A percentile compares a stretch with the other conserved stretches of the same genome.
These are phyloP conservation scores for Penicillium lividum DNA, from an alignment of 495 filamentous ascomycete species.

Conservation along the genomic window DNA sequence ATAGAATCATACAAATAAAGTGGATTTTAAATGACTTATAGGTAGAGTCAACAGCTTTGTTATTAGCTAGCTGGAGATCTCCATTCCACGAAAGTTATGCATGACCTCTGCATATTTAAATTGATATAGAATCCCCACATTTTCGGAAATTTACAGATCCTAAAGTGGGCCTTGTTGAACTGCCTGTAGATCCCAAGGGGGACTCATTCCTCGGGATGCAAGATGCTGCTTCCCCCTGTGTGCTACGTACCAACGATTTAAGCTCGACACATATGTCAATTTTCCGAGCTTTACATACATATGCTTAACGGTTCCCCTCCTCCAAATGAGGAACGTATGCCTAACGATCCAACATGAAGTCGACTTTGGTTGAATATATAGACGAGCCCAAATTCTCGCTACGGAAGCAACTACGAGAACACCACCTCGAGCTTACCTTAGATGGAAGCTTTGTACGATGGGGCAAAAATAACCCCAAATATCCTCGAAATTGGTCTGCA, in stretches of 20 bases:
- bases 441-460: slow-evolving; percentile 43
- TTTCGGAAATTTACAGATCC: background rate
- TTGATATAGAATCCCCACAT: background rate
- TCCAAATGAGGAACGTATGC: background rate
- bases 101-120: background rate
- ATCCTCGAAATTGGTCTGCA: slow-evolving; percentile 44
- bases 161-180: background rate
- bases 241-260: slow-evolving; percentile 3
- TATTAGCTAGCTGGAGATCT: background rate
- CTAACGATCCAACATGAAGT: slow-evolving; percentile 16
- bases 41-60: too few species aligned
- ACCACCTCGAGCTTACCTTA: slow-evolving; percentile 34
- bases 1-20: background rate
- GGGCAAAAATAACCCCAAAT: slow-evolving; percentile 33
- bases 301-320: background rate
- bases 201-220: slow-evolving; percentile 9
- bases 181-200: slow-evolving; percentile 3
- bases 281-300: background rate
- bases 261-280: background rate
- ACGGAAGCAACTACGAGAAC: slow-evolving; percentile 19
- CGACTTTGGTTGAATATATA: slow-evolving; percentile 5
- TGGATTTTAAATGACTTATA: background rate
- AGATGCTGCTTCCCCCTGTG: background rate
- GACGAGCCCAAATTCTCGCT: slow-evolving; percentile 21
- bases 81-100: background rate